Conservation (phyloP, 148 eudicot genomes). For the Chenopodium quinoa region DNA sequence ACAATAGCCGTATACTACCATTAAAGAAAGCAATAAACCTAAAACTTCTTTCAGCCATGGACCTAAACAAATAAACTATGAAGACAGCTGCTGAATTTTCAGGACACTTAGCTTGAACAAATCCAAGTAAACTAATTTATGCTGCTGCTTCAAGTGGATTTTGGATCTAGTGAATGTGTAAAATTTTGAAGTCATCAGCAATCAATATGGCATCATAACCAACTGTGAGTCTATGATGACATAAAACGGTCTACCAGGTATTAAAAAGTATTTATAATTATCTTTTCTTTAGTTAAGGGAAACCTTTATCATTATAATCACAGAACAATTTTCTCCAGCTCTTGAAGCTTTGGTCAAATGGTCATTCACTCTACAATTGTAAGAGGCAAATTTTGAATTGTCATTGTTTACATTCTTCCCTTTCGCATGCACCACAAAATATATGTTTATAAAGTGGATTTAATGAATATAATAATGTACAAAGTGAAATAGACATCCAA, state of each 20-base stretch:
- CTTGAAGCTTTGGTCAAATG: not conserved
- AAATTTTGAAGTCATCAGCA: not conserved
- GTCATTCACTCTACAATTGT: not conserved
- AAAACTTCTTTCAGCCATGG: not conserved
- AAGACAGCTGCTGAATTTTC: not conserved
- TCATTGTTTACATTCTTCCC: not conserved
- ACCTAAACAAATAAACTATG: not conserved
- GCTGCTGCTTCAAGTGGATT: not conserved
- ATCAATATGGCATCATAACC: constrained; percentile 5
- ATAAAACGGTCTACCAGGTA: constrained; percentile 17
- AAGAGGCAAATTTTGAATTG: not conserved
- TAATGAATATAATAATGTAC: too few relatives aligned
- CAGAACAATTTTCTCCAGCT: not conserved
- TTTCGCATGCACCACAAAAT: not conserved
- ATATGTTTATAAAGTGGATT: not conserved
- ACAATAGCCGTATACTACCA: not conserved
- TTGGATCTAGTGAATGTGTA: not conserved
- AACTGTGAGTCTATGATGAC: not conserved
- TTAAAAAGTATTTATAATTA: not conserved
- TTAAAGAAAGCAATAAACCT: not conserved
- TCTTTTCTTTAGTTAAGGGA: not conserved
- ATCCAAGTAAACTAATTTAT: not conserved
- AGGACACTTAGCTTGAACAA: not conserved
- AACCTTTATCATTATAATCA: not conserved
- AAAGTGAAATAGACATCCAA: not conserved